A percentile compares a stretch with the other conserved stretches of the same genome.
Evolutionary conservation across 2,329 filamentous ascomycete species (phyloP).

Genomic region (Colletotrichum sp.): DNA sequence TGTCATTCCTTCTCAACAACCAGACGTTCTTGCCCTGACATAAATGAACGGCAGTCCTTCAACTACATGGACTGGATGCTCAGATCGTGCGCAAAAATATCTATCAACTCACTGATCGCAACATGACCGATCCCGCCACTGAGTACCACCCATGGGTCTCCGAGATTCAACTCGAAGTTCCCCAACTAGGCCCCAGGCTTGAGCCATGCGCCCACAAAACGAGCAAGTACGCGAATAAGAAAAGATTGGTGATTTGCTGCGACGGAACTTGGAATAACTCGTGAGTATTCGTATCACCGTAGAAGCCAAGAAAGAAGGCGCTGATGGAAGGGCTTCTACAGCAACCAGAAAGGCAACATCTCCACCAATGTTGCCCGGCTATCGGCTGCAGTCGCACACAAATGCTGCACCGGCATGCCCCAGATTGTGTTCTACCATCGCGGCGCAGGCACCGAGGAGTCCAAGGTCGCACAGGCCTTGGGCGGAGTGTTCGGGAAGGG

Average conservation of each 20-base stretch:
- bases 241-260: slow-evolving; percentile 36
- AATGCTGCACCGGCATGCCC: slow-evolving; percentile 32
- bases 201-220: slow-evolving; percentile 11
- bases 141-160: neutral
- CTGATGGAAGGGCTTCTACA: neutral
- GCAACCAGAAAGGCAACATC: neutral
- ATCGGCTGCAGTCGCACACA: slow-evolving; percentile 32
- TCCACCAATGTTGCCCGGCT: slow-evolving; percentile 38
- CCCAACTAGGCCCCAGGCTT: neutral
- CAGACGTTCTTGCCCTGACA: neutral
- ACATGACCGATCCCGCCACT: neutral
- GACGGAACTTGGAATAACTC: slow-evolving; percentile 41
- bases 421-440: slow-evolving; percentile 42
- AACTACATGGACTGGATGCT: fast-evolving
- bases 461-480: slow-evolving; percentile 24
- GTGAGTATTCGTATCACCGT: neutral
- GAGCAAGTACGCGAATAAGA: slow-evolving; percentile 11
- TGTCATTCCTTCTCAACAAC: neutral
- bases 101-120: fast-evolving
- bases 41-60: neutral
- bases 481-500: slow-evolving; percentile 30
- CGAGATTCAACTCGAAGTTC: neutral
- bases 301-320: neutral
- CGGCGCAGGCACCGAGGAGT: slow-evolving; percentile 34
- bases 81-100: fast-evolving